Evolutionary conservation across 371 early-diverging fungal species (phyloP), one percentile per base, ranked within the genome.

Genomic region (Aphelidium insulamus): DNA sequence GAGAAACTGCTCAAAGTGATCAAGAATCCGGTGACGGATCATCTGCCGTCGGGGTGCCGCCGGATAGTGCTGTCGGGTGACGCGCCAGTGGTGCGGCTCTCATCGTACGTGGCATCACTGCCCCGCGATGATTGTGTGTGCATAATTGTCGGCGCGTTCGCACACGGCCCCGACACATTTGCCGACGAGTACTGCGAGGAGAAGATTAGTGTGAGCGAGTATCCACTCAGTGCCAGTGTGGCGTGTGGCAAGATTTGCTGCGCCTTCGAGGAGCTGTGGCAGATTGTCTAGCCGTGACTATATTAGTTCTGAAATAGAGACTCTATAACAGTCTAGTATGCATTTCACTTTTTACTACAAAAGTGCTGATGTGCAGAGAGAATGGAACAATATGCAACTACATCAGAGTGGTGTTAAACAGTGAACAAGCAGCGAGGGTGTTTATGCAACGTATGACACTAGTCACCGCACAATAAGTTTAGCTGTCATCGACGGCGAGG

Each of bases 161-260:
- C 94, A n/a, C 88, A 85, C 46, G 95, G 97, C 32, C 61, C 62
- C 21, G 92, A 92, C 49, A 68, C 79, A 45, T 91, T 85, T 69
- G 91, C 80, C 1, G 91, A 91, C 46, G 49, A 67, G n/a, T 79
- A 76, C 42, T 79, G 81, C 14, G 92, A 92, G 52, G 85, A 87
- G 36, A 95, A 90, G 60, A 84, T 95, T 34, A 74, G 84, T 33
- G 67, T 94, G 21, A 78, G 79, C 4, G 82, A 88, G 44, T 97
- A 85, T 53, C 82, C 92, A 3, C 63, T 97, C 34, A 84, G 86
- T 28, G 97, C 94, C 12, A 76, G 86, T 0, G 86, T 87, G 8
- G 82, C 88, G 0, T 90, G 90, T 49, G 77, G 81, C 23, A 97
- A 92, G 57, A 53, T 87, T 32, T 69, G 74, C 38, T 72, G 73